Conservation (phyloP, 2,329 filamentous ascomycete genomes). For the Metarhizium brunneum region DNA sequence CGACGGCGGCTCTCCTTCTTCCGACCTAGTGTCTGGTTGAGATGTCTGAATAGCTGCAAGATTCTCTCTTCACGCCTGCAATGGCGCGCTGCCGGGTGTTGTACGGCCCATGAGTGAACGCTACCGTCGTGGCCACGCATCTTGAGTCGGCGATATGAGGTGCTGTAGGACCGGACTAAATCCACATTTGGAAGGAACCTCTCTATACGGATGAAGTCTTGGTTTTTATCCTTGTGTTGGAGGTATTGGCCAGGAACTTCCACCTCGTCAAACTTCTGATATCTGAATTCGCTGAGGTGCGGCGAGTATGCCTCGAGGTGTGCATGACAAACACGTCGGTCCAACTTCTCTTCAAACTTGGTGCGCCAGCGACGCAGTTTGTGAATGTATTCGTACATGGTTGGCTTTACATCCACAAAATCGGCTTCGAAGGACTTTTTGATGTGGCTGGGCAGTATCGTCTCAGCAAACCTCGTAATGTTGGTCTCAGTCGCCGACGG, state of each 20-base stretch:
- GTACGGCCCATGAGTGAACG: conserved; percentile 91
- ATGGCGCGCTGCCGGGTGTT: conserved; percentile 87
- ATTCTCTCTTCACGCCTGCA: conserved; percentile 93
- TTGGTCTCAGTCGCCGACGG: conserved; percentile 88
- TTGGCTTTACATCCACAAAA: conserved; percentile 90
- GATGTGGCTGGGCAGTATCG: conserved; percentile 88
- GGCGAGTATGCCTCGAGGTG: conserved; percentile 81
- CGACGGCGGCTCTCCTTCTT: conserved; percentile 91
- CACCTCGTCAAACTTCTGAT: conserved; percentile 97
- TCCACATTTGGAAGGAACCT: conserved; percentile 94
- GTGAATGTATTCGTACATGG: conserved; percentile 97
- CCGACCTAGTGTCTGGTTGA: conserved; percentile 85
- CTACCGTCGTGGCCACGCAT: conserved; percentile 97
- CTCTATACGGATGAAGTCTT: conserved; percentile 95
- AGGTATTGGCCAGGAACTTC: conserved; percentile 96
- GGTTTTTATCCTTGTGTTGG: conserved; percentile 97
- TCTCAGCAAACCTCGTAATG: conserved; percentile 93
- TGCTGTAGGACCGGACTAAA: conserved; percentile 79
- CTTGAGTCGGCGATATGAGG: conserved; percentile 85
- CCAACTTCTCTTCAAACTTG: conserved; percentile 95
- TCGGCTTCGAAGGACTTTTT: conserved; percentile 96
- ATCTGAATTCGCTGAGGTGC: conserved; percentile 91
- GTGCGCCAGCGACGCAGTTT: conserved; percentile 93
- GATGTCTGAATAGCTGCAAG: conserved; percentile 90
- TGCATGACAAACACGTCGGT: conserved; percentile 64